Percentiles rank a stretch among this genome's conserved stretches.
These are phyloP conservation scores for Nemania diffusa DNA, from an alignment of 2,329 filamentous ascomycete genomes.

Conservation along the genomic window DNA sequence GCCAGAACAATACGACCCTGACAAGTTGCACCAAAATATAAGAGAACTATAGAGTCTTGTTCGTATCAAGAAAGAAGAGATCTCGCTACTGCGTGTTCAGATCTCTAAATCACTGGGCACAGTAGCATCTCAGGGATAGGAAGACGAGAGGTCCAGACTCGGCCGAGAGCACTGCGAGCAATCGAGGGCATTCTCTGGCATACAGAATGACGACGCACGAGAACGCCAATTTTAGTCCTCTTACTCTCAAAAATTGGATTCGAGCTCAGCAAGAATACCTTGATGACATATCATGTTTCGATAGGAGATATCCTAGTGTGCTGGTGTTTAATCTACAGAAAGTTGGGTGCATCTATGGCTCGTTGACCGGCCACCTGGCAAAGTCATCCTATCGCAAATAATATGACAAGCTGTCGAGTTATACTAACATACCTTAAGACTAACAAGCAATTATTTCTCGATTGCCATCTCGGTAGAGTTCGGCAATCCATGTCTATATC, in stretches of 20 bases:
- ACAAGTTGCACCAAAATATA: not conserved
- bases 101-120: not conserved
- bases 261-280: not conserved
- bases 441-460: not conserved
- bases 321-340: not conserved
- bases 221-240: not conserved
- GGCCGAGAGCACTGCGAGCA: not conserved
- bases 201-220: not conserved
- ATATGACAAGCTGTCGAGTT: not conserved
- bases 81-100: not conserved
- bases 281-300: not conserved
- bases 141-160: not conserved
- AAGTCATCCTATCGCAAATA: not conserved
- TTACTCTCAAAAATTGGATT: not conserved
- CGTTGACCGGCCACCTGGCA: not conserved
- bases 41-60: not conserved
- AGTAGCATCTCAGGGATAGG: not conserved
- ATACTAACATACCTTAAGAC: not conserved
- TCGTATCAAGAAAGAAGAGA: not conserved
- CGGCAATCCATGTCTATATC: not conserved
- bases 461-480: not conserved
- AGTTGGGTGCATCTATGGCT: not conserved
- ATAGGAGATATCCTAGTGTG: not conserved
- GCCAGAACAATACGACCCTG: not conserved
- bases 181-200: not conserved